These are phyloP conservation scores for Cystobasidium sp. DNA, from an alignment of 1,284 basidiomycete species.

Conservation along the genomic window DNA sequence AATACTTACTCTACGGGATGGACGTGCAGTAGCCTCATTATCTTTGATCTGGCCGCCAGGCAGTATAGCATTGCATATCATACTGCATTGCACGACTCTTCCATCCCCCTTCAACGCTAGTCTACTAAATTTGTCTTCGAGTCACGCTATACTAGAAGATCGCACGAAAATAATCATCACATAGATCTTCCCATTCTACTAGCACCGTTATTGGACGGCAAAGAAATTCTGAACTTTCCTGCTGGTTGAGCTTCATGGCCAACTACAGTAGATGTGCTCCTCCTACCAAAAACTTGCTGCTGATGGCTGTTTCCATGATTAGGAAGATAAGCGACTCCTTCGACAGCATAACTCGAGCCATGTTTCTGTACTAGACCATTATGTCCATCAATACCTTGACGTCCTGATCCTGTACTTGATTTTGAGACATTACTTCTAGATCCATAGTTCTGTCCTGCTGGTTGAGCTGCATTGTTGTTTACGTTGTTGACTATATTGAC, in stretches of 20 bases:
- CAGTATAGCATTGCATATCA: too few species aligned
- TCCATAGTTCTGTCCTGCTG: neutral
- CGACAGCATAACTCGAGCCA: slow-evolving; percentile 7
- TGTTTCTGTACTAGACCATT: slow-evolving; percentile 13
- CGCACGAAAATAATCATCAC: too few species aligned
- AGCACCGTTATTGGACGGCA: neutral
- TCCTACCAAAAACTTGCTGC: neutral
- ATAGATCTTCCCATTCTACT: neutral
- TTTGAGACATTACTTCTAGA: slow-evolving; percentile 16
- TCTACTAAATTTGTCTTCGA: too few species aligned
- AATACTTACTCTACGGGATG: too few species aligned
- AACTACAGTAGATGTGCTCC: neutral
- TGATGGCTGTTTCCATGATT: neutral
- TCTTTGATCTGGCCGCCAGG: too few species aligned
- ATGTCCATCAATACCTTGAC: neutral
- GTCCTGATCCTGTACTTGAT: slow-evolving; percentile 8
- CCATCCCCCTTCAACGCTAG: too few species aligned
- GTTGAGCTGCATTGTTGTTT: neutral
- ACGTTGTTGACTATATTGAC: slow-evolving; percentile 9
- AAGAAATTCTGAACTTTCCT: slow-evolving; percentile 3
- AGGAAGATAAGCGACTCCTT: neutral
- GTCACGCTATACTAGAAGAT: too few species aligned
- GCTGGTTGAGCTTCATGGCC: neutral
- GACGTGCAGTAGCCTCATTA: too few species aligned
- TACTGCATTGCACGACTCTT: too few species aligned